Base-by-base conservation (phyloP, 768 basidiomycete genomes). In the Austroboletus festivus region DNA sequence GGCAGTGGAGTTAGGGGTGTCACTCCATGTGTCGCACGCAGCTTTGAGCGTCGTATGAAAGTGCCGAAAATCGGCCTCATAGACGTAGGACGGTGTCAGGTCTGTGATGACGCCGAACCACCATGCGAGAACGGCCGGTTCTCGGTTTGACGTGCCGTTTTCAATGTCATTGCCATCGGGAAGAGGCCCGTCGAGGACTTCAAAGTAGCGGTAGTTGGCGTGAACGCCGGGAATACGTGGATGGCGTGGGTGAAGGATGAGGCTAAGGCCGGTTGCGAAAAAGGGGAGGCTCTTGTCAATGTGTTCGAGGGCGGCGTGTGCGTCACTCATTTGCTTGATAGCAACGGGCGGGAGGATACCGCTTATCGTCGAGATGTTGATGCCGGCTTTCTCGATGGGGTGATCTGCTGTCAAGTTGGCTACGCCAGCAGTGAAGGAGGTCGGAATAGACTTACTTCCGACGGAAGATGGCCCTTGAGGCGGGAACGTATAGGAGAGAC, bases 1-100 rank as follows among this genome's bases (percentile, higher is more conserved):
- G 22, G 43, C 4, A 28, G 22, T 4, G 31, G 51, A 30, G 4
- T 41, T 22, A 5, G 6, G 12, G 18, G 35, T 23, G 19, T 58
- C 51, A 44, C 73, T 69, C 59, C 76, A 73, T 19, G 59, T 37
- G 41, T 78, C 76, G 54, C 75, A 78, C 2, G 72, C 71, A 2
- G 41, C 41, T 44, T 76, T 74, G 52, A 77, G 64, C 9, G 72
- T 70, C 11, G 44, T 38, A 60, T 80, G 77, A 68, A 81, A 80
- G 52, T 76, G 73, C 12, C 46, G 33, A 22, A 68, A 75, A 58
- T 80, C 81, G 33, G 71, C 67, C 38, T 67, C 65, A 60, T 71
- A 72, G 26, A 79, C 63, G 59, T 79, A 81, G 6, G 68, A 69
- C 5, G 80, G 80, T 0, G 78, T 79, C 19, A 81, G 59, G 59